Evolutionary conservation across 768 basidiomycete species (phyloP), one percentile per base, ranked within the genome.

Genomic region (Mrakia gelida): DNA sequence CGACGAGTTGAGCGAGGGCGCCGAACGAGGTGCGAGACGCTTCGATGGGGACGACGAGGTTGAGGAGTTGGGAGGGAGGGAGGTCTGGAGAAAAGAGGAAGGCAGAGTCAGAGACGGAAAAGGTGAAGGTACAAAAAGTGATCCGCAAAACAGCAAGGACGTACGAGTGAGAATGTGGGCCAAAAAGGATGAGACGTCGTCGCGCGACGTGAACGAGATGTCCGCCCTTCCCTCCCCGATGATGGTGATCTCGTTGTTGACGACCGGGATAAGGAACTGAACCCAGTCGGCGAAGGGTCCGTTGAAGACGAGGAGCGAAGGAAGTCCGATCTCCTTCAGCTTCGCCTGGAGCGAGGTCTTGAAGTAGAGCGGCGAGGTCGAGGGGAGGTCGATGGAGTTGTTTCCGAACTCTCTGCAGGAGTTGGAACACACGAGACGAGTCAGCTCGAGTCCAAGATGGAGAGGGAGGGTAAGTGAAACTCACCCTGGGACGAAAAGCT

Each of bases 261-360:
- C 26, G 32, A 67, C 34, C 28, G 75, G 34, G 61, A 63, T 75
- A 11, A 67, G 43, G 63, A 18, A 13, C 23, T 38, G 61, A n/a
- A 75, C 49, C 79, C 76, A 80, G 21, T 80, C 79, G 10, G 79
- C 79, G 45, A 80, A 77, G 7, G 72, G 63, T 10, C 79, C 79
- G 34, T 28, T 73, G 62, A 77, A 68, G 73, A 72, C 56, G 41
- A 80, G 32, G 23, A 61, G 41, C 34, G 76, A 73, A 16, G 79
- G 79, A 49, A 80, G 71, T 0, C 49, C 34, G 28, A 73, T 26
- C 62, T 77, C 45, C 71, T 75, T 34, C 0, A 80, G 72, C 49
- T 68, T 41, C 1, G 62, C 28, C 10, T 77, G 79, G 34, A 77
- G 4, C 23, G 45, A 26, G 11, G 41, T 71, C 56, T 80, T 80